Evolutionary conservation across 2,329 filamentous ascomycete genomes (phyloP).

Genomic region (Didymellaceae sp.): DNA sequence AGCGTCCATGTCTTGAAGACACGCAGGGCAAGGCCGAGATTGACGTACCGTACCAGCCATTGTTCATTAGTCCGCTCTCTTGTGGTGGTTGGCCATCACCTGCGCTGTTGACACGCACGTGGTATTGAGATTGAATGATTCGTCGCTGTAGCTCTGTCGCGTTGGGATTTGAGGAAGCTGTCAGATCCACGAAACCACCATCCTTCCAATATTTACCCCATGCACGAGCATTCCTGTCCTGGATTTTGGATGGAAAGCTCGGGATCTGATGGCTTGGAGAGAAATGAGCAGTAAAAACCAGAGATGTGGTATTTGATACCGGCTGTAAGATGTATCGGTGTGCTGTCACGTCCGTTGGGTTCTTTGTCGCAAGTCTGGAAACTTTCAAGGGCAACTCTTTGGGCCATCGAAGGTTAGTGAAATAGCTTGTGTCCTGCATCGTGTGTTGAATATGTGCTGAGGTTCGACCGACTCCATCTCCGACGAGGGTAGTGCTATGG

Average conservation of each 20-base stretch:
- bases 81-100: slow-evolving; percentile 56
- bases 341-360: slow-evolving; percentile 49
- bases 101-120: slow-evolving; percentile 60
- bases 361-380: slow-evolving; percentile 47
- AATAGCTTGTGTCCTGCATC: slow-evolving; percentile 53
- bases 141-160: slow-evolving; percentile 59
- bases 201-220: slow-evolving; percentile 58
- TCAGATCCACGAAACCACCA: slow-evolving; percentile 60
- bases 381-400: slow-evolving; percentile 42
- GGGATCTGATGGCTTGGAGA: slow-evolving; percentile 33
- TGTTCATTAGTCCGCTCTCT: slow-evolving; percentile 56
- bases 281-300: slow-evolving; percentile 35
- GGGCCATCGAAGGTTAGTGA: slow-evolving; percentile 50
- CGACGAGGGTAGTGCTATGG: slow-evolving; percentile 51
- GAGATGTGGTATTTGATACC: slow-evolving; percentile 4
- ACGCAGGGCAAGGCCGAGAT: too few species aligned
- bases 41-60: slow-evolving; percentile 61
- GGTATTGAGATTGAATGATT: slow-evolving; percentile 60
- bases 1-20: too few species aligned
- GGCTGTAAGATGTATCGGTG: slow-evolving; percentile 32
- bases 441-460: slow-evolving; percentile 54
- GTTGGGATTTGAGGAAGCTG: slow-evolving; percentile 47
- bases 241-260: slow-evolving; percentile 30
- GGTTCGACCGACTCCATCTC: slow-evolving; percentile 29
- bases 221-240: slow-evolving; percentile 46